Base-by-base conservation (phyloP, 1,284 basidiomycete genomes). In the Trichosporon asahii region DNA sequence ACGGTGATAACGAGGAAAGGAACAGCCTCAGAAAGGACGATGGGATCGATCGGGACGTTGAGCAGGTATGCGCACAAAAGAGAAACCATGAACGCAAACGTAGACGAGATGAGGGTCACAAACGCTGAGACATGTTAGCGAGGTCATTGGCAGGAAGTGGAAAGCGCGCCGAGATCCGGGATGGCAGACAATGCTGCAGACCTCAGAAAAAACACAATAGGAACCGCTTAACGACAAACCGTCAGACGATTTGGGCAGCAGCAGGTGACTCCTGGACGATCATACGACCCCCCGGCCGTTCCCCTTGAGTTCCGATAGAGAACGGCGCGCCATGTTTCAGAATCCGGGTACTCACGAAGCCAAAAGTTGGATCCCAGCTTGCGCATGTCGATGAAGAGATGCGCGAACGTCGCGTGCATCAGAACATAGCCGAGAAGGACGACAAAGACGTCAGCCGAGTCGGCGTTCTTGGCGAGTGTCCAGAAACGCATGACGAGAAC, bases 1-100 rank as follows among this genome's bases (percentile, higher is more conserved):
- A 99, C 90, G 0, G 94, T 96, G 83, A 97, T 97, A 57, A 99
- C 95, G 46, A 99, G 87, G 89, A 99, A 99, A 0, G 96, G 96
- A 1, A 99, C 87, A 0, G 96, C 95, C 83, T 99, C 97, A 15
- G 93, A 95, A 37, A 99, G 87, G 18, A 91, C 90, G 69, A 99
- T 91, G 1, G 70, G 94, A 82, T 99, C 95, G 76, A 99, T 90
- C 7, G 90, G 91, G 68, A 99, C 93, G 74, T 88, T 87, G 71
- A 97, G 86, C 63, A 90, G 87, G 81, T 92, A 90, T 2, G 95
- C 94, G 35, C 93, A 86, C 18, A 95, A 90, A 3, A 98, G 88
- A 18, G 94, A 89, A 69, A 95, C 86, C 67, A 99, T 88, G 83
- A 98, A 92, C 0, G 93, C 91, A 75, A 97, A 91, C 72, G 90